phyloP scores from a whole-genome alignment of 2,329 filamentous ascomycete genomes.

The Leptographium radiaticola region DNA sequence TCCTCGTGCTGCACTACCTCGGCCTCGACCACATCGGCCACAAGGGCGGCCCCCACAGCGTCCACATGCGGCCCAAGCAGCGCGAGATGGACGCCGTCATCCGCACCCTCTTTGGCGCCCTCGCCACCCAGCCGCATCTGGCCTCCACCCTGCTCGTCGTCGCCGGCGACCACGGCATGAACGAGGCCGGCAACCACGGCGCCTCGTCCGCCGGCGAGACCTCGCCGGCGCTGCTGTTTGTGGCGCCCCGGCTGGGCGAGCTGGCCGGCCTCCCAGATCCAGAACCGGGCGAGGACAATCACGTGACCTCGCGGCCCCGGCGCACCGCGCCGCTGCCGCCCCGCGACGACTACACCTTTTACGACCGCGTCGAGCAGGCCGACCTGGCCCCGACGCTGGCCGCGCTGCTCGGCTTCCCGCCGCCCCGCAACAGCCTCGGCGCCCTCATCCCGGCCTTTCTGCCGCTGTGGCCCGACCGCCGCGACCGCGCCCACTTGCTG shows the following conservation, averaged over 20 bases:
- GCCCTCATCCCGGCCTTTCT: constrained; percentile 72
- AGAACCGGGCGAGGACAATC: background rate
- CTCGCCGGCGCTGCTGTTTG: constrained; percentile 80
- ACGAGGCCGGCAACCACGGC: constrained; percentile 92
- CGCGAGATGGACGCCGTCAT: constrained; percentile 51
- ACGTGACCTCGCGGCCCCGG: background rate
- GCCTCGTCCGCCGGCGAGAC: constrained; percentile 91
- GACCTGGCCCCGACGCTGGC: constrained; percentile 86
- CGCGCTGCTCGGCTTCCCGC: constrained; percentile 72
- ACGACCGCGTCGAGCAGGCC: constrained; percentile 77
- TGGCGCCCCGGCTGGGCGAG: constrained; percentile 61
- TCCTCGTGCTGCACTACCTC: constrained; percentile 89
- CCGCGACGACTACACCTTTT: constrained; percentile 67
- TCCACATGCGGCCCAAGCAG: constrained; percentile 89
- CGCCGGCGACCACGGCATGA: constrained; percentile 98
- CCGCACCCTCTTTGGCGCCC: constrained; percentile 58
- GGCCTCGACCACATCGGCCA: constrained; percentile 96
- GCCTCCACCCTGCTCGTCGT: constrained; percentile 70
- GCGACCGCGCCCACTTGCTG: constrained; percentile 54
- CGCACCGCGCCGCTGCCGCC: constrained; percentile 26
- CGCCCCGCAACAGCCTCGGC: constrained; percentile 82
- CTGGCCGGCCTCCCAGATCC: background rate
- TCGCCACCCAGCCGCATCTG: constrained; percentile 58
- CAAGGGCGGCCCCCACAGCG: constrained; percentile 73
- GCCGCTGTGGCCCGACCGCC: constrained; percentile 55